Percentiles rank a stretch among this genome's conserved stretches.
These are phyloP conservation scores for Akanthomyces dipterigenus DNA, from an alignment of 2,329 filamentous ascomycete genomes.

Conservation along the genomic window DNA sequence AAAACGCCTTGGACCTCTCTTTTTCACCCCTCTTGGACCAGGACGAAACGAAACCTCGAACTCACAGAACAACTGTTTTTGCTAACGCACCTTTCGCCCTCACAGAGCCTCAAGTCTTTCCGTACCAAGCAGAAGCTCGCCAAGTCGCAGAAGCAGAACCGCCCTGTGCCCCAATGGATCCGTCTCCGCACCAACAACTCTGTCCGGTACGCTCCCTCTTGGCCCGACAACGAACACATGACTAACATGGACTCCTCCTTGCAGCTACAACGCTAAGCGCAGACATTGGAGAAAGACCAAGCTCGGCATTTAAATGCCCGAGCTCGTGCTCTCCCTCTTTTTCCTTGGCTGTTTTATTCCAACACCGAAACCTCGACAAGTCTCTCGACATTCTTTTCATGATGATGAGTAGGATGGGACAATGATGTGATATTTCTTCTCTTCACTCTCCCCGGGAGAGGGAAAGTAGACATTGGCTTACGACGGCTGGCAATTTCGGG, in stretches of 20 bases:
- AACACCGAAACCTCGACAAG: conserved; percentile 16
- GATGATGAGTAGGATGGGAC: neutral
- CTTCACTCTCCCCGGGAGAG: neutral
- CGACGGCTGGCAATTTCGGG: neutral
- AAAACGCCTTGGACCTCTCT: neutral
- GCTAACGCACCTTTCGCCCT: conserved; percentile 20
- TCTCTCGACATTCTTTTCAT: neutral
- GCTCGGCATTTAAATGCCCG: conserved; percentile 82
- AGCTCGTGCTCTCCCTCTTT: conserved; percentile 12
- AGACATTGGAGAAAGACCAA: conserved; percentile 99
- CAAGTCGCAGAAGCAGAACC: conserved; percentile 99
- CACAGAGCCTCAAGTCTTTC: conserved; percentile 98
- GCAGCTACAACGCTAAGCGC: conserved; percentile 99
- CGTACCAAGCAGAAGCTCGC: conserved; percentile 99
- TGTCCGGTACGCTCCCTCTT: conserved; percentile 72
- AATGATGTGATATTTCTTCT: neutral
- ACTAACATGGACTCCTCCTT: neutral
- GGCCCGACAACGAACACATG: neutral
- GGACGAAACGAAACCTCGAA: neutral
- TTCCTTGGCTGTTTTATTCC: conserved; percentile 18
- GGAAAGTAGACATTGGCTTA: neutral
- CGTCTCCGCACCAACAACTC: conserved; percentile 97
- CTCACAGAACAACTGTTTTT: neutral
- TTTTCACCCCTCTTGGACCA: neutral
- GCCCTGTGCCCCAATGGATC: conserved; percentile 99